Base-by-base conservation (phyloP, 257 asterid species). In the Thymus quinquecostatus region DNA sequence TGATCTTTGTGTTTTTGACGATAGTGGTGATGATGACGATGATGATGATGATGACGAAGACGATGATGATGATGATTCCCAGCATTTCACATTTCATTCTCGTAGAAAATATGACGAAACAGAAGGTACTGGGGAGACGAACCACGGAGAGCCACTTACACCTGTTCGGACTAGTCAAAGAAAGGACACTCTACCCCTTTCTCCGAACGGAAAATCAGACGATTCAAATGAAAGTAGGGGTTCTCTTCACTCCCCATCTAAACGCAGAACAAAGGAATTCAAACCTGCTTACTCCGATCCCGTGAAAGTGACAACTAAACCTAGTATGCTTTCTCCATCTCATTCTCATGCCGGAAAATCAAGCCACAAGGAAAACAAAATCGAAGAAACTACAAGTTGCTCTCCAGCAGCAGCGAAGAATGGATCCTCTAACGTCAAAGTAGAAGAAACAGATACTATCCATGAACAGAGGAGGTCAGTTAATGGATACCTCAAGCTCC, bases 51-150 rank as follows among this genome's bases (percentile, higher is more conserved):
- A n/a, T n/a, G n/a, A n/a, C n/a, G n/a, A n/a, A n/a, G n/a, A 80
- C 38, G 84, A 80, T 29, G 79, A 80, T 38, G 45, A 51, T 44
- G 76, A 69, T 38, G 40, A 21, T 60, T 69, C 71, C 64, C 72
- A 34, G 66, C 65, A 57, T 75, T 30, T 34, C 66, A 77, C 69
- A 56, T 61, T 65, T 48, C 66, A 53, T 77, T 74, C 75, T 30
- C 34, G 62, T 65, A 65, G 78, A 69, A 63, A 79, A 36, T 69
- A 49, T 48, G 77, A 64, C 57, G 75, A 75, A 72, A 51, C 71
- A 67, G 96, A 91, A 81, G 84, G 96, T 71, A 56, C 82, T 27
- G 96, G 89, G n/a, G 96, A 94, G 75, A 85, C 77, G 34, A 56
- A 64, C 47, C 89, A 79, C 2, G 59, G 10, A 21, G 69, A 70